Conservation (phyloP, 2,329 filamentous ascomycete genomes). For the Beauveria australis region DNA sequence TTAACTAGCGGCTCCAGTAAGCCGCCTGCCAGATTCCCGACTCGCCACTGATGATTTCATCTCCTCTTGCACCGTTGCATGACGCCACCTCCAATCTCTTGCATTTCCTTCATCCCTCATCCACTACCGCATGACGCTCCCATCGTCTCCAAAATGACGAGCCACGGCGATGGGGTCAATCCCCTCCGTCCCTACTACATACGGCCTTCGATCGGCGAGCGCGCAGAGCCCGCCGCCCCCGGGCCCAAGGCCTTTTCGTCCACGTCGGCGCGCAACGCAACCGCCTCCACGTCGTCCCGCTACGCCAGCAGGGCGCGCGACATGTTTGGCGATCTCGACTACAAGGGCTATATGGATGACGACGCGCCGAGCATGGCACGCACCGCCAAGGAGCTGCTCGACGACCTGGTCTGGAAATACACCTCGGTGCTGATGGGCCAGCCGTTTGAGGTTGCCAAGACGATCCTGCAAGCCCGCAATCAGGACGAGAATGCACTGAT, state of each 20-base stretch:
- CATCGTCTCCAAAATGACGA: constrained; percentile 31
- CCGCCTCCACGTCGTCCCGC: constrained; percentile 24
- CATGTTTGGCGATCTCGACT: constrained; percentile 84
- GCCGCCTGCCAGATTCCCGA: neutral
- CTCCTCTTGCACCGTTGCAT: neutral
- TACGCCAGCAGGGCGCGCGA: constrained; percentile 66
- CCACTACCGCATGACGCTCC: constrained; percentile 18
- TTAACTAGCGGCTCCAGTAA: neutral
- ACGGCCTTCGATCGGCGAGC: constrained; percentile 46
- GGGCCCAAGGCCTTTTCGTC: constrained; percentile 38
- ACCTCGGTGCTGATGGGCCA: constrained; percentile 81
- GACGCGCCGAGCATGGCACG: constrained; percentile 66
- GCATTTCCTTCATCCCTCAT: neutral
- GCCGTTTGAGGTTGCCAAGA: constrained; percentile 96
- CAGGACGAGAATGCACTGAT: constrained; percentile 40
- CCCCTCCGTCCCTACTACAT: constrained; percentile 65
- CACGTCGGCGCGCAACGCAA: constrained; percentile 31
- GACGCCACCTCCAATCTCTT: neutral
- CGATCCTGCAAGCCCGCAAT: constrained; percentile 68
- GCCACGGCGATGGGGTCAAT: constrained; percentile 43
- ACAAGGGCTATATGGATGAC: constrained; percentile 77
- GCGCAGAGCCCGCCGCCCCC: constrained; percentile 28
- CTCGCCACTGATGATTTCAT: constrained; percentile 7
- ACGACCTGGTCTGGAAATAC: constrained; percentile 88
- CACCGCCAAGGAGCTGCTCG: constrained; percentile 66